Evolutionary conservation across 176 grass and related monocot genomes (phyloP).

Genomic region (Puccinellia tenuiflora): DNA sequence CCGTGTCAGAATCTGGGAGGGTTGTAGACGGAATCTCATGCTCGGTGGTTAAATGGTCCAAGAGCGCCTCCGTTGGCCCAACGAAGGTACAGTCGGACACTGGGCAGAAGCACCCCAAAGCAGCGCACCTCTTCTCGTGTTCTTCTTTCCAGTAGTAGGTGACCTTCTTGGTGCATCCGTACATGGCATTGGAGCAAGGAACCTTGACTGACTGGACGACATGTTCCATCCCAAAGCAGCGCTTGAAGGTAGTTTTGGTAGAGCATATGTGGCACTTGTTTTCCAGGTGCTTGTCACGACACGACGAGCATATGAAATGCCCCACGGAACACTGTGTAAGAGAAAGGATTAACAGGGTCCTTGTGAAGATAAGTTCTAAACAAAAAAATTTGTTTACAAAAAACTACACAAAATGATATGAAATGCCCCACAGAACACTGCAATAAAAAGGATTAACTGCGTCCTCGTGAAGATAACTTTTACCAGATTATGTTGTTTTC

Average conservation of each 20-base stretch:
- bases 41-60: neutral
- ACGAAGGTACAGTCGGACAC: neutral
- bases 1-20: neutral
- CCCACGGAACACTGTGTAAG: neutral
- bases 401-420: neutral
- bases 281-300: neutral
- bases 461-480: neutral
- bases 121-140: neutral
- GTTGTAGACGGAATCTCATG: neutral
- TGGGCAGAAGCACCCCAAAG: neutral
- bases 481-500: neutral
- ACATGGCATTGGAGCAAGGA: neutral
- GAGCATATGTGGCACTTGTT: neutral
- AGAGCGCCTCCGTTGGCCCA: neutral
- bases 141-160: neutral
- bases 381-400: neutral
- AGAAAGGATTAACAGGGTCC: neutral
- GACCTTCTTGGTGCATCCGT: neutral
- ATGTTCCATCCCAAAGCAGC: neutral
- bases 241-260: neutral
- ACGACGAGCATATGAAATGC: neutral
- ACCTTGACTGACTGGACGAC: neutral
- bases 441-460: neutral
- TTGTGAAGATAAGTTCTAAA: neutral
- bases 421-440: neutral